Base-by-base conservation (phyloP, 2,329 filamentous ascomycete genomes). In the Pseudonectria foliicola region DNA sequence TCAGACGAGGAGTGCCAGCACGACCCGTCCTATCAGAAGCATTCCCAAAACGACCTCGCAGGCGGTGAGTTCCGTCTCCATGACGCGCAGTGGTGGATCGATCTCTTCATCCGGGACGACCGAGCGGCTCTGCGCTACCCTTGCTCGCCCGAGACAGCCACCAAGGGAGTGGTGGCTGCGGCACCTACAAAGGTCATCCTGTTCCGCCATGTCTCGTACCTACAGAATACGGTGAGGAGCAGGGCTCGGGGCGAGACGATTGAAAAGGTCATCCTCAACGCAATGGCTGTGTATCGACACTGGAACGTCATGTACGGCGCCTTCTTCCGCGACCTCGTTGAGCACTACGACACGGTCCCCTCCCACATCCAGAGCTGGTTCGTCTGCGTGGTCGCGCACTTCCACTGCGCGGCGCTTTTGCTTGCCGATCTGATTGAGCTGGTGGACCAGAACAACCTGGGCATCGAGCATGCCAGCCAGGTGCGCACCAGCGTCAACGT, bases 361-460 rank as follows among this genome's bases (percentile, higher is more conserved):
- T 48, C 66, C 10, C 69, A 69, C 11, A 65, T 78, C 4, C 73
- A 75, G 46, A 73, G 73, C 27, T 79, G 75, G 75, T 77, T 76
- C 40, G 64, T 75, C 11, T 70, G 73, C 34, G 63, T 79, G 15
- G 60, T 67, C 1, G 70, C 68, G 0, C 75, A 78, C 43, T 79
- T 73, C 68, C 70, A 77, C 42, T 65, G 77, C 3, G 75, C 67
- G 3, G 63, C 66, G 0, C 63, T 79, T 27, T 58, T 77, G 15
- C 55, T 78, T 4, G 70, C 72, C 24, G 74, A 79, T 37, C 50
- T 70, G 4, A 57, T 79, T 10, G 67, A 71, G 30, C 52, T 62
- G 16, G 63, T 75, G 14, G 73, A 77, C 33, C 56, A 62, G 27
- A 47, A 50, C 8, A 42, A 46, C 3, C 39, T 58, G 10, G 58